Evolutionary conservation across 2,329 filamentous ascomycete genomes (phyloP), one percentile per base, ranked within the genome.

Genomic region (Scleromitrula shiraiana): DNA sequence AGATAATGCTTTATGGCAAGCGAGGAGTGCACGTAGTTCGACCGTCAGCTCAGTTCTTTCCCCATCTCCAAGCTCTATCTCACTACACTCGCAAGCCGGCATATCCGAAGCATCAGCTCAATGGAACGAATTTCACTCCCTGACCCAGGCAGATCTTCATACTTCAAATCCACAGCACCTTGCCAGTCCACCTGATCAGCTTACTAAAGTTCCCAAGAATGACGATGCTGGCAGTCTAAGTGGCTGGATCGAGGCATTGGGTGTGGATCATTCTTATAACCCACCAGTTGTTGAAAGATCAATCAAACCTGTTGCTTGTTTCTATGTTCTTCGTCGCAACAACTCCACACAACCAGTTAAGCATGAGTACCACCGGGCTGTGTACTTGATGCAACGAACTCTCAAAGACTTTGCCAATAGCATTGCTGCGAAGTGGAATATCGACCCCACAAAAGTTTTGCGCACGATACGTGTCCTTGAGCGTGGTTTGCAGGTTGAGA

Each of bases 181-280:
- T 33, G 70, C 65, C 9, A 71, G 66, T 42, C 70, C 72, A 17
- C 69, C 72, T 53, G 74, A 67, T 66, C 75, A 73, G 30, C 66
- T 58, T 62, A 81, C 65, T 64, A 85, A 74, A 54, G 64, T 79
- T n/a, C 67, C 70, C 37, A 72, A 72, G 56, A 75, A 70, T 1
- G 79, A 82, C 45, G 77, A 80, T 19, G 70, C 78, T 29, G 83
- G 83, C 8, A 79, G 76, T 20, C 70, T 89, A 23, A 84, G 80
- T 51, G 85, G 86, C 5, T 95, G 85, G 82, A 93, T 97, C 53
- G 89, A 96, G 63, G 88, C 89, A 1, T 69, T 95, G 7, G 93
- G 88, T 26, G 88, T 97, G n/a, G 93, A 97, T 63, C 72, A 82
- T 14, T 77, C 76, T 2, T 98, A 97, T 63, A 80, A 83, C 50